Conservation (phyloP, 331 rosid genomes). For the Malus hybrid region DNA sequence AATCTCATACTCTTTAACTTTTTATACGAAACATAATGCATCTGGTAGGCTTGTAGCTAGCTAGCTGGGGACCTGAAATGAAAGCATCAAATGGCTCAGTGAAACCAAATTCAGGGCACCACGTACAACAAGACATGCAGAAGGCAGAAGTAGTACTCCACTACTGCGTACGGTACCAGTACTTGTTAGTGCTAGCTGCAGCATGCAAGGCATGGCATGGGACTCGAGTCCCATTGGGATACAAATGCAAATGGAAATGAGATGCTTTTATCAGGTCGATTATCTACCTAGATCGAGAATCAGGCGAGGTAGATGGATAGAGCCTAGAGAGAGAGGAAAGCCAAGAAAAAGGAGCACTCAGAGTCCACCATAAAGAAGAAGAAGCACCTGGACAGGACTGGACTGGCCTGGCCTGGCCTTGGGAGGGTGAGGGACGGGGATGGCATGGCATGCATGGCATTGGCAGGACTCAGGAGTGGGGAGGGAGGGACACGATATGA, state of each 20-base stretch:
- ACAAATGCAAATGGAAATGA: neutral
- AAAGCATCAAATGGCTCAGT: conserved; percentile 7
- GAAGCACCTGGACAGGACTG: neutral
- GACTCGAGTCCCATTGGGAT: neutral
- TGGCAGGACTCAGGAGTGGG: neutral
- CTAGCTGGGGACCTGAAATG: neutral
- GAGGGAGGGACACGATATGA: conserved; percentile 4
- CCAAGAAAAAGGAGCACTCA: neutral
- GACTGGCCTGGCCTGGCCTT: neutral
- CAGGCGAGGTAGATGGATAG: neutral
- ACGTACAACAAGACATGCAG: neutral
- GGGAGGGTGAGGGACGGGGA: neutral
- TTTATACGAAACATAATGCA: neutral
- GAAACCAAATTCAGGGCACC: neutral
- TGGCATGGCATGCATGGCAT: neutral
- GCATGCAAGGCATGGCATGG: neutral
- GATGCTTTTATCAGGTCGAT: neutral
- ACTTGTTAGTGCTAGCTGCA: neutral
- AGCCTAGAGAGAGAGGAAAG: neutral
- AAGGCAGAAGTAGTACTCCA: neutral
- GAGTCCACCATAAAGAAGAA: neutral
- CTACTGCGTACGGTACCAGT: neutral
- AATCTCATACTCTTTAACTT: too few species aligned
- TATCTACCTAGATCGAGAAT: too few species aligned
- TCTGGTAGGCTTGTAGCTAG: neutral